Base-by-base conservation (phyloP, 257 asterid genomes). In the Sherardia arvensis region DNA sequence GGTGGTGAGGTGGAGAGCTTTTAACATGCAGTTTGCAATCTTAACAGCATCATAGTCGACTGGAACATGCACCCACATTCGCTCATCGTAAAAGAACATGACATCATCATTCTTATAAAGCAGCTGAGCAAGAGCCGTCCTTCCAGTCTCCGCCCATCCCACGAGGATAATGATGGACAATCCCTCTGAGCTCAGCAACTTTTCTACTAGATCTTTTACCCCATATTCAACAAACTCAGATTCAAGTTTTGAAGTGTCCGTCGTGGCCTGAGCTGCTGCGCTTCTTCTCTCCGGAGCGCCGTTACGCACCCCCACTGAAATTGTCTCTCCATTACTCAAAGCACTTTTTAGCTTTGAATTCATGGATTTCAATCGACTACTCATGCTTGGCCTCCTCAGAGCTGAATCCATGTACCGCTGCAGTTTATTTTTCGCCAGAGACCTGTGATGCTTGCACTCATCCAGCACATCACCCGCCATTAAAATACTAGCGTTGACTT, bases 31-130 rank as follows among this genome's bases (percentile, higher is more conserved):
- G 25, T 66, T 60, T 9, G 11, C 34, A 3, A 75, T 27, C 17
- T 6, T 34, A 20, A 27, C 32, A 21, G 38, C 28, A 1, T 32
- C 21, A 22, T 66, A 33, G 28, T 66, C 28, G 29, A 38, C 66
- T 11, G 73, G 34, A 15, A 61, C 70, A 0, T 53, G 43, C 22
- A 66, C 27, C 79, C 76, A 75, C 11, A 75, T 38, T 20, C 67
- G 61, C 48, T 66, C 51, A 34, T 75, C 67, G 18, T 70, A 75
- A 2, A 56, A 12, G 9, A 27, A 4, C 20, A 20, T 20, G 27
- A 70, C 61, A 17, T 47, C 10, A 10, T n/a, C 60, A 36, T 66
- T 66, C 9, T 57, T 61, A n/a, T 60, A 75, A 1, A 62, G 32
- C 11, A 17, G 21, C 26, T 48, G 45, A 1, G 70, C 76, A 6